Conservation (phyloP, 1,284 basidiomycete species). For the Hemileccinum hortonii region DNA sequence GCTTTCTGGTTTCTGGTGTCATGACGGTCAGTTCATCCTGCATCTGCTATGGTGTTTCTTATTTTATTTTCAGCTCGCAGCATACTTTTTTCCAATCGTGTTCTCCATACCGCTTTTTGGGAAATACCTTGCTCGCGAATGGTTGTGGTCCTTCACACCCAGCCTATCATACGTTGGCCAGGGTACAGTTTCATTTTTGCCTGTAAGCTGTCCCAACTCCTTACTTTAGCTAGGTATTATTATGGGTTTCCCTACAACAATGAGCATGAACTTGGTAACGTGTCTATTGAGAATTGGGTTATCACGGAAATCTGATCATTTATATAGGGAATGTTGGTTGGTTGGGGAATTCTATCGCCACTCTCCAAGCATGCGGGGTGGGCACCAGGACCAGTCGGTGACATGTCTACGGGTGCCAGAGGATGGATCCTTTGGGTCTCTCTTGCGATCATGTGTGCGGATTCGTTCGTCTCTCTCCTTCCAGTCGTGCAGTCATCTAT, state of each 20-base stretch:
- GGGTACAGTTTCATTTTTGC: slow-evolving; percentile 45
- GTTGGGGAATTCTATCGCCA: slow-evolving; percentile 91
- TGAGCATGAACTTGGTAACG: slow-evolving; percentile 86
- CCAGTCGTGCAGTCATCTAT: slow-evolving; percentile 64
- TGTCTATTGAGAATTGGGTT: not conserved
- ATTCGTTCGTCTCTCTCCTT: slow-evolving; percentile 82
- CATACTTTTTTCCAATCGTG: slow-evolving; percentile 87
- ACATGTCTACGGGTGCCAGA: slow-evolving; percentile 80
- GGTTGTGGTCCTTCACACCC: slow-evolving; percentile 95
- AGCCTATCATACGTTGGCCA: slow-evolving; percentile 90
- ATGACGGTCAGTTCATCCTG: slow-evolving; percentile 61
- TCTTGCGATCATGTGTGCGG: slow-evolving; percentile 92
- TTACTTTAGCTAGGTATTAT: slow-evolving; percentile 72
- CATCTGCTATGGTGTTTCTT: not conserved
- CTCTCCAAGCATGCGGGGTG: slow-evolving; percentile 80
- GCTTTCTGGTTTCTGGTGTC: slow-evolving; percentile 67
- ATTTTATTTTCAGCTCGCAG: slow-evolving; percentile 53
- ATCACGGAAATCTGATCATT: slow-evolving; percentile 2
- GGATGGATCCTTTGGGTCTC: slow-evolving; percentile 96
- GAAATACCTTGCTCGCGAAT: slow-evolving; percentile 77
- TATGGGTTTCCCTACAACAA: slow-evolving; percentile 94
- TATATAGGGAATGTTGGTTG: slow-evolving; percentile 84
- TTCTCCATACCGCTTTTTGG: slow-evolving; percentile 93
- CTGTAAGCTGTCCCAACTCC: not conserved
- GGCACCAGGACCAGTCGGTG: slow-evolving; percentile 87